Percentiles rank a stretch among this genome's conserved stretches.
These are phyloP conservation scores for Kazachstania psychrophila DNA, from an alignment of 805 yeast genomes.

Conservation along the genomic window DNA sequence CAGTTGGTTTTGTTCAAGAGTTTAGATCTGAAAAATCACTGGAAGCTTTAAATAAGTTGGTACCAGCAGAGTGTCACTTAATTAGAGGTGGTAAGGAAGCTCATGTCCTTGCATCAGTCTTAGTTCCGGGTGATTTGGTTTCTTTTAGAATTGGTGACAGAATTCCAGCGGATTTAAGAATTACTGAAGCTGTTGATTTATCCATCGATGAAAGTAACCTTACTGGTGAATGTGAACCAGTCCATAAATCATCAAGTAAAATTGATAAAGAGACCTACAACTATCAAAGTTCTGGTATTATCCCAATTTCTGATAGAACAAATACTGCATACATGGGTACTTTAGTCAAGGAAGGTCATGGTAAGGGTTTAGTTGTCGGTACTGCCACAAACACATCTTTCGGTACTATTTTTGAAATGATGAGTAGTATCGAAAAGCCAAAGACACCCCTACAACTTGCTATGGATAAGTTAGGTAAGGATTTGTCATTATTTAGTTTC, in stretches of 20 bases:
- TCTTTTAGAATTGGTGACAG: conserved; percentile 88
- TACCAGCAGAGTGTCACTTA: conserved; percentile 93
- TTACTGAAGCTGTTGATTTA: conserved; percentile 68
- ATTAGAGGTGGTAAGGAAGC: conserved; percentile 73
- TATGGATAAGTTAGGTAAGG: conserved; percentile 93
- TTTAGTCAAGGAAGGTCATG: conserved; percentile 91
- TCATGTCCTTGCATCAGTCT: conserved; percentile 72
- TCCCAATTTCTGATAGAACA: conserved; percentile 58
- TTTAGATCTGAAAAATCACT: conserved; percentile 89
- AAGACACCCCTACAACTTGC: conserved; percentile 93
- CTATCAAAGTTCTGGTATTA: conserved; percentile 27
- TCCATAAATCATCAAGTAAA: conserved; percentile 48
- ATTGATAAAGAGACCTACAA: conserved; percentile 28
- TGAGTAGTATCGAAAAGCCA: conserved; percentile 91
- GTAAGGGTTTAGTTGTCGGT: conserved; percentile 85
- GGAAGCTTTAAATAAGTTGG: conserved; percentile 84
- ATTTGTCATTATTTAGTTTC: conserved; percentile 76
- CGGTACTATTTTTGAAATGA: conserved; percentile 92
- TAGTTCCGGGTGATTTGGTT: conserved; percentile 95
- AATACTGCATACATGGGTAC: conserved; percentile 96
- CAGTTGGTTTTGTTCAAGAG: conserved; percentile 97
- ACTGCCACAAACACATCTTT: conserved; percentile 86
- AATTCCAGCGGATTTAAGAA: conserved; percentile 89
- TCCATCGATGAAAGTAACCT: conserved; percentile 87
- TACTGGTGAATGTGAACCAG: conserved; percentile 93